phyloP scores from a whole-genome alignment of 1,139 yeast species.

The Saccharomyces hybrid region DNA sequence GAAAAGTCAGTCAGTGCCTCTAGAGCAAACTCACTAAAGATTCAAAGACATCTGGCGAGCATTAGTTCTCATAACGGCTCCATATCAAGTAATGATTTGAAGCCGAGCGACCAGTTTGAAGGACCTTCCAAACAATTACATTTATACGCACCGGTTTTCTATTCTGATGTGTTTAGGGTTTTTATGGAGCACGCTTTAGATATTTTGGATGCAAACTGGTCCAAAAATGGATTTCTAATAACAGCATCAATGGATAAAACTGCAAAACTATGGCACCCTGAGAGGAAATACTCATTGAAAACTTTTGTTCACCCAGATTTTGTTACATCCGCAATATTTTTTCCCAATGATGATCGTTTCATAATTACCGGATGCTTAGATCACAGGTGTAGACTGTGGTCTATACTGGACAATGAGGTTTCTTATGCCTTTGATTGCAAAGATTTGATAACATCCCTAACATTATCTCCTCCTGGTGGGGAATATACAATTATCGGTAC shows the following conservation, averaged over 20 bases:
- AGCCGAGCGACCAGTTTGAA: not conserved
- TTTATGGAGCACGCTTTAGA: conserved; percentile 64
- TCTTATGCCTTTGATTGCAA: conserved; percentile 25
- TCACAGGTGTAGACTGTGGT: conserved; percentile 70
- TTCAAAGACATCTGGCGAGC: conserved; percentile 3
- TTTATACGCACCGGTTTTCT: conserved; percentile 69
- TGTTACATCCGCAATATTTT: conserved; percentile 75
- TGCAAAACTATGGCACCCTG: conserved; percentile 78
- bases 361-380: conserved; percentile 80
- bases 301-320: conserved; percentile 69
- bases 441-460: conserved; percentile 28
- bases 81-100: not conserved
- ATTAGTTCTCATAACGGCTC: conserved; percentile 3
- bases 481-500: conserved; percentile 65
- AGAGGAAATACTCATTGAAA: conserved; percentile 53
- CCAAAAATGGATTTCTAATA: conserved; percentile 71
- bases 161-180: conserved; percentile 53
- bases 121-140: conserved; percentile 1
- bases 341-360: conserved; percentile 81
- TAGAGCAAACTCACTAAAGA: conserved; percentile 5
- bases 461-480: conserved; percentile 38
- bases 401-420: conserved; percentile 64
- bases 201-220: conserved; percentile 75
- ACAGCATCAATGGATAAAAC: conserved; percentile 84
- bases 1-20: conserved; percentile 5